A percentile compares a stretch with the other conserved stretches of the same genome.
Evolutionary conservation across 2,329 filamentous ascomycete species (phyloP).

Genomic region (Boeremia exigua): DNA sequence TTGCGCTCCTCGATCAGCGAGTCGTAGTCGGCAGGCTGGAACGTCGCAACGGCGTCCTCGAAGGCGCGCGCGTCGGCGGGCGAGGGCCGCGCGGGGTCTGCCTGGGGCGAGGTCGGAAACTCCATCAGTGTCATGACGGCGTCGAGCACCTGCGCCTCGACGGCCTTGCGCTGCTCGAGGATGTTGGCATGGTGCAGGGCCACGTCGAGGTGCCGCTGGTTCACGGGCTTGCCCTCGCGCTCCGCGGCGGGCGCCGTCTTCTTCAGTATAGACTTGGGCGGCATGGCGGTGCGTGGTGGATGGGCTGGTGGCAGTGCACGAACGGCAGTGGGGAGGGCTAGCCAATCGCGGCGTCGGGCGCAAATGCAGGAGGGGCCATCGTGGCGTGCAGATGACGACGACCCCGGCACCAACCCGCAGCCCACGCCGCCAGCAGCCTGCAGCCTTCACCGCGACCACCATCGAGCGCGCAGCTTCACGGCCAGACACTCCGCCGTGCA

Average conservation of each 20-base stretch:
- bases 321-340: neutral
- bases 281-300: slow-evolving; percentile 26
- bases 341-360: neutral
- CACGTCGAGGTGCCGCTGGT: slow-evolving; percentile 61
- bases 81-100: slow-evolving; percentile 60
- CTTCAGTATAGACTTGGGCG: slow-evolving; percentile 56
- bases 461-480: slow-evolving; percentile 18
- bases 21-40: slow-evolving; percentile 89
- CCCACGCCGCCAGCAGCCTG: slow-evolving; percentile 18
- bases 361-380: too few relatives aligned
- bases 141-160: slow-evolving; percentile 75
- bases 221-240: slow-evolving; percentile 40
- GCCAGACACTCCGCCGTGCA: slow-evolving; percentile 16
- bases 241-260: slow-evolving; percentile 35
- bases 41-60: slow-evolving; percentile 69
- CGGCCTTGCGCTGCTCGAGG: slow-evolving; percentile 81
- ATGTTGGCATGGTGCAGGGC: slow-evolving; percentile 83
- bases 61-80: slow-evolving; percentile 69
- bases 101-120: slow-evolving; percentile 60
- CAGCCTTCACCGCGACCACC: slow-evolving; percentile 17
- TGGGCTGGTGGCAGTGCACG: neutral
- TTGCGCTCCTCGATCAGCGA: slow-evolving; percentile 89
- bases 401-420: slow-evolving; percentile 17
- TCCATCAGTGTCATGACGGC: slow-evolving; percentile 75
- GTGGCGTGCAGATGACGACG: slow-evolving; percentile 9